Evolutionary conservation across 164 flowering plant species (phyloP).

Genomic region (Magnolia changhungtana): DNA sequence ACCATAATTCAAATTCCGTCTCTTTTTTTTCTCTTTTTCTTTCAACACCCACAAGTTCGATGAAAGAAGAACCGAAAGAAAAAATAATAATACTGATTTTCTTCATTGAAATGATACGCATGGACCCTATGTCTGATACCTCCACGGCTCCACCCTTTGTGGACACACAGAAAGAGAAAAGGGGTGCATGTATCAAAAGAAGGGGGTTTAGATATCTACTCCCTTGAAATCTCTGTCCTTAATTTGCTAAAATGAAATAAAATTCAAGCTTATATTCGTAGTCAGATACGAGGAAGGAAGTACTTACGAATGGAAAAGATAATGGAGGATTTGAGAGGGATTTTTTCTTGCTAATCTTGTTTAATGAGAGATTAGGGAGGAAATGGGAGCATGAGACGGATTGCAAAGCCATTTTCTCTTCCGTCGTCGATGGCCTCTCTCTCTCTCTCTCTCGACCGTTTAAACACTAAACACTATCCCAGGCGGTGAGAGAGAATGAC

Average conservation of each 20-base stretch:
- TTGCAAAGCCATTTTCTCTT: slow-evolving; percentile 12
- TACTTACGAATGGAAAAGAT: slow-evolving; percentile 4
- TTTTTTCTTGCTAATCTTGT: background rate
- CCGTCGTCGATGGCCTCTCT: background rate
- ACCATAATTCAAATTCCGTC: background rate
- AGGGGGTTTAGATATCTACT: background rate
- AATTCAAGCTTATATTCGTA: background rate
- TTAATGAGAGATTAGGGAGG: background rate
- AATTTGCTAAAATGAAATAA: background rate
- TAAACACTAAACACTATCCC: too few species aligned
- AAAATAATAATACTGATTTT: background rate
- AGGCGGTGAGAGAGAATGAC: background rate
- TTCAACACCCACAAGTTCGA: background rate
- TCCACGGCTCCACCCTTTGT: background rate
- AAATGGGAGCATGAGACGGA: slow-evolving; percentile 5
- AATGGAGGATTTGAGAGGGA: background rate
- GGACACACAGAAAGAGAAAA: background rate
- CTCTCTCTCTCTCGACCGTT: too few species aligned
- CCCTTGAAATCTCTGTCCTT: background rate
- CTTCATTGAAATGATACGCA: background rate
- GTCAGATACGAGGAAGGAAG: background rate
- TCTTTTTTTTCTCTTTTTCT: background rate
- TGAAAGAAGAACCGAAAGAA: background rate
- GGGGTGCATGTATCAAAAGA: background rate
- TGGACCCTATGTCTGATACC: background rate